Evolutionary conservation across 2,329 filamentous ascomycete species (phyloP).

Genomic region (Harringtonia aguacate): DNA sequence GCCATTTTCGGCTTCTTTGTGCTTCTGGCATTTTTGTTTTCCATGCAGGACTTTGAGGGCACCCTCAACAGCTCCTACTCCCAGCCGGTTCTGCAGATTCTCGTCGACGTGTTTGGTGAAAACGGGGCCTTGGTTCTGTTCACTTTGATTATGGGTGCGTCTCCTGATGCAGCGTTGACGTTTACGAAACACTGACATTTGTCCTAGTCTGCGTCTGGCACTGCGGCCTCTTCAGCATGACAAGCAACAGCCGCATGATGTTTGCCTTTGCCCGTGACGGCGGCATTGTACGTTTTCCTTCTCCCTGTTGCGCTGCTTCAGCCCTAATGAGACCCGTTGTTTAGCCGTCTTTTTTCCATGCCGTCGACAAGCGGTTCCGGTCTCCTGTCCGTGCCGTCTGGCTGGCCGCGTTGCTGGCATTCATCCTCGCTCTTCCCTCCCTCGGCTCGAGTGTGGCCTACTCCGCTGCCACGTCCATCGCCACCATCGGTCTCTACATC

Average conservation of each 20-base stretch:
- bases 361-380: slow-evolving; percentile 37
- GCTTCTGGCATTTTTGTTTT: slow-evolving; percentile 45
- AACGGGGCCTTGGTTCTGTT: slow-evolving; percentile 44
- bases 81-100: slow-evolving; percentile 47
- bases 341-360: slow-evolving; percentile 39
- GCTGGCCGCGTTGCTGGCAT: slow-evolving; percentile 41
- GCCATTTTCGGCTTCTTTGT: slow-evolving; percentile 49
- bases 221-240: slow-evolving; percentile 47
- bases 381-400: slow-evolving; percentile 43
- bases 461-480: slow-evolving; percentile 46
- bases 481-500: slow-evolving; percentile 47
- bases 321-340: not conserved
- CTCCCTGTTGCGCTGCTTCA: not conserved
- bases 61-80: slow-evolving; percentile 33
- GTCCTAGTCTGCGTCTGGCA: slow-evolving; percentile 45
- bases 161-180: not conserved
- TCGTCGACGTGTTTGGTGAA: slow-evolving; percentile 45
- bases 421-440: slow-evolving; percentile 43
- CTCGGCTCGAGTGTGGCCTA: slow-evolving; percentile 45
- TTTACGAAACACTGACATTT: not conserved
- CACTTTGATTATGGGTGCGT: slow-evolving; percentile 35
- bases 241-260: slow-evolving; percentile 48
- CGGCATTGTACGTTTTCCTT: slow-evolving; percentile 29
- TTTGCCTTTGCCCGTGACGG: slow-evolving; percentile 45
- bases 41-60: slow-evolving; percentile 42